Evolutionary conservation across 2,329 filamentous ascomycete species (phyloP), one percentile per base, ranked within the genome.

Genomic region (Leptographium lundbergii): DNA sequence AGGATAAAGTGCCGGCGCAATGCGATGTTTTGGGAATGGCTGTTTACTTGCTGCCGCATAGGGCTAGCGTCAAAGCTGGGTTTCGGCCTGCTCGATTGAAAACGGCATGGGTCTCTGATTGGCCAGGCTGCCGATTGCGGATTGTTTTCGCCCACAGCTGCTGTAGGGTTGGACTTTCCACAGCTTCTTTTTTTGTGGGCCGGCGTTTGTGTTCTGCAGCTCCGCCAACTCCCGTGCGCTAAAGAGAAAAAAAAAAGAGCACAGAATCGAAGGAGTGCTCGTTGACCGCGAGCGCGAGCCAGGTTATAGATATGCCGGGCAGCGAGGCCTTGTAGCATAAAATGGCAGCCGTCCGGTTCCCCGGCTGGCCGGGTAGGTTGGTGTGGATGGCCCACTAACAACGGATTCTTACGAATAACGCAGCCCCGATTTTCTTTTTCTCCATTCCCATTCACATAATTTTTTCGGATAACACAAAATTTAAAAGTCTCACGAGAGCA

Each of bases 401-500:
- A 29, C 48, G 14, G 7, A 13, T 39, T 36, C 22, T 55, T 36
- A 39, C 19, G 13, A 36, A 54, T 45, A 57, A 42, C 17, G 42
- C 56, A 57, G 51, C 27, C 53, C 57, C 48, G 29, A 57, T 59
- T 58, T 58, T 62, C 61, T 55, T 57, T 59, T 60, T 24, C 56
- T 55, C 56, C 59, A 54, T 36, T 29, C 24, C 27, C 53, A 36
- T 56, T 29, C 25, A 53, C 36, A 53, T 32, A 29, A 58, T 54
- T 61, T 56, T 58, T 51, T 36, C 48, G 25, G 32, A 45, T 57
- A 39, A 54, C 27, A 58, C 59, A 60, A 62, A 62, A 60, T 57
- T 58, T 57, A 24, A 57, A 45, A 54, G 39, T 62, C 62, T 64
- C 61, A 64, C 61, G 59, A 60, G 59, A 56, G 56, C 54, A 60